Evolutionary conservation across 2,329 filamentous ascomycete species (phyloP), one percentile per base, ranked within the genome.

Genomic region (Fusarium dimerum): DNA sequence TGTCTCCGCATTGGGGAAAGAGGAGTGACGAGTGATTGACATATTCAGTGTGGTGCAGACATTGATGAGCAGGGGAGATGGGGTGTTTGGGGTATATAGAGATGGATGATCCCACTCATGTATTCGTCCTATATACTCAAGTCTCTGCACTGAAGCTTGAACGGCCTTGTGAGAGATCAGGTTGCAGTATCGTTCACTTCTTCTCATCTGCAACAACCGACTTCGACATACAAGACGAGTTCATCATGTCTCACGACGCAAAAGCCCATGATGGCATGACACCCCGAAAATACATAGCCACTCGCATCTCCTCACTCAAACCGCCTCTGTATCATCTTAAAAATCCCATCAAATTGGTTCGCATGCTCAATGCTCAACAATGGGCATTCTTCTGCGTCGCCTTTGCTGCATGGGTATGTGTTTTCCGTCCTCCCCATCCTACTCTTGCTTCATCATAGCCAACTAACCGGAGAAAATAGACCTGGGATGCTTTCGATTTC

Each of bases 401-500:
- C 2, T 83, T 84, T 45, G 67, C 71, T 30, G 81, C 79, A n/a
- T 84, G 81, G 81, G 80, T 82, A 68, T 47, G 75, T 38, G n/a
- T 8, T 17, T 11, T 9, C 17, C 9, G 6, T 11, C 8, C 15
- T 6, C 9, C 9, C 2, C 3, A 5, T 11, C 7, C 9, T 5
- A 38, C 16, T 32, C 40, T 12, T 1, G 20, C 20, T 26, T 26
- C 20, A 26, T 26, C 20, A 13, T 12, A 2, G 45, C 18, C 47
- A 29, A 51, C 56, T 16, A 1, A 41, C 4, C 15, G 10, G 5
- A 1, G 4, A 5, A 17, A 13, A 29, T 29, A 83, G 81, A 79
- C 79, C 1, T 84, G 81, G 82, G 83, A 86, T 63, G 76, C 84
- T 4, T 87, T 86, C 58, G 85, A 88, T 67, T 87, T 86, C 72